Conservation (phyloP, 371 early-diverging fungal genomes). For the Mucor piriformis region DNA sequence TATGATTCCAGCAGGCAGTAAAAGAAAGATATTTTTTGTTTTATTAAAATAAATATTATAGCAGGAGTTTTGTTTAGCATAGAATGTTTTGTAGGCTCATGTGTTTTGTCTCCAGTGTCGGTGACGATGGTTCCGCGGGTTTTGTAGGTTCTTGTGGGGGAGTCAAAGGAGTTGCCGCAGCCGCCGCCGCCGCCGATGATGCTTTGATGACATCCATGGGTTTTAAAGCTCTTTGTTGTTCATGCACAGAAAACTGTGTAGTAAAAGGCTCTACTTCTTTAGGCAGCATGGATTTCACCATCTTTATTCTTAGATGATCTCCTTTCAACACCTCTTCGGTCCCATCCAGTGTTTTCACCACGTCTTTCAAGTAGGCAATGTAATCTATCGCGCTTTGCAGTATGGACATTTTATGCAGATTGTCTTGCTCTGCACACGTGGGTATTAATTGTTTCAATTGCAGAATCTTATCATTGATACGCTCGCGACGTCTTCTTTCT, state of each 20-base stretch:
- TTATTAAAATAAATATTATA: background rate
- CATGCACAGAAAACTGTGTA: slow-evolving; percentile 36
- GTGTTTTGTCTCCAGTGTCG: slow-evolving; percentile 10
- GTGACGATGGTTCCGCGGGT: background rate
- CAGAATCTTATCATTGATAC: slow-evolving; percentile 71
- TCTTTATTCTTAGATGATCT: slow-evolving; percentile 28
- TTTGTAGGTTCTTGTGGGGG: slow-evolving; percentile 24
- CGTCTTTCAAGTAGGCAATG: slow-evolving; percentile 59
- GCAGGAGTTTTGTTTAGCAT: no score
- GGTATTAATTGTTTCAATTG: slow-evolving; percentile 51
- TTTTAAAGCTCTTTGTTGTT: slow-evolving; percentile 25
- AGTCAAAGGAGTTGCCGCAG: slow-evolving; percentile 18
- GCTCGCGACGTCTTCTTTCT: slow-evolving; percentile 75
- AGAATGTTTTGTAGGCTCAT: slow-evolving; percentile 31
- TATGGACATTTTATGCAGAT: slow-evolving; percentile 75
- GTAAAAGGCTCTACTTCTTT: slow-evolving; percentile 53
- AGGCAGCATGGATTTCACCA: slow-evolving; percentile 38
- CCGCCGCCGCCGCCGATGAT: slow-evolving; percentile 13
- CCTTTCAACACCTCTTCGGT: slow-evolving; percentile 23
- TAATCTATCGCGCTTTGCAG: slow-evolving; percentile 77
- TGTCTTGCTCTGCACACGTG: slow-evolving; percentile 65
- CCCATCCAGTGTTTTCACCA: slow-evolving; percentile 46
- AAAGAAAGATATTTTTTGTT: no score
- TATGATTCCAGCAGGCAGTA: no score
- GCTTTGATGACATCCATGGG: slow-evolving; percentile 34